Evolutionary conservation across 78 protist genomes (phyloP).

Genomic region (Monosiga brevicollis): DNA sequence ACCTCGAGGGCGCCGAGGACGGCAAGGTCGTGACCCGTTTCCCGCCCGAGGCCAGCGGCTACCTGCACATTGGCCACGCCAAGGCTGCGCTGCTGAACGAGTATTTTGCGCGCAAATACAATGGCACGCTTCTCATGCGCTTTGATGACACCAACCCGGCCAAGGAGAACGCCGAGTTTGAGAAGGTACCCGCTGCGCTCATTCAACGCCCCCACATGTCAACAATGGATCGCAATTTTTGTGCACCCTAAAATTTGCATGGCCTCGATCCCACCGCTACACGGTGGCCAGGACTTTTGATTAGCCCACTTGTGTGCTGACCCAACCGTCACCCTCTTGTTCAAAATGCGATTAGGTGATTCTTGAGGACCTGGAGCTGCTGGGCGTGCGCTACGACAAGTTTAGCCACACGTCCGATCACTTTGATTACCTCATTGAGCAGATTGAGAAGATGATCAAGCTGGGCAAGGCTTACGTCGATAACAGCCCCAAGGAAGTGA

Average conservation of each 20-base stretch:
- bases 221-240: too few relatives aligned
- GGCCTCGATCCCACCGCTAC: too few relatives aligned
- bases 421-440: conserved; percentile 50
- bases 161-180: conserved; percentile 65
- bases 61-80: conserved; percentile 96
- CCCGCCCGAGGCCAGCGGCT: conserved; percentile 99
- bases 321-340: too few relatives aligned
- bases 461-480: conserved; percentile 65
- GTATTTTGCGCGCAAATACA: conserved; percentile 64
- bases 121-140: conserved; percentile 82
- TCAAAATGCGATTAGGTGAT: too few relatives aligned
- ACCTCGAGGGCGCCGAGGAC: conserved; percentile 47
- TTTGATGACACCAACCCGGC: conserved; percentile 99
- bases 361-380: conserved; percentile 45
- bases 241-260: too few relatives aligned
- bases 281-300: too few relatives aligned
- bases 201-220: too few relatives aligned
- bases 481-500: conserved; percentile 54
- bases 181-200: not conserved
- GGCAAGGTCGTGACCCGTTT: conserved; percentile 96
- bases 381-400: conserved; percentile 35
- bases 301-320: too few relatives aligned
- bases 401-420: conserved; percentile 85
- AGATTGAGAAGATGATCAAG: conserved; percentile 43
- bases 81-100: conserved; percentile 93